A percentile compares a stretch with the other conserved stretches of the same genome.
Conservation (phyloP, 2,329 filamentous ascomycete genomes). For the Verticillium albo-atrum region DNA sequence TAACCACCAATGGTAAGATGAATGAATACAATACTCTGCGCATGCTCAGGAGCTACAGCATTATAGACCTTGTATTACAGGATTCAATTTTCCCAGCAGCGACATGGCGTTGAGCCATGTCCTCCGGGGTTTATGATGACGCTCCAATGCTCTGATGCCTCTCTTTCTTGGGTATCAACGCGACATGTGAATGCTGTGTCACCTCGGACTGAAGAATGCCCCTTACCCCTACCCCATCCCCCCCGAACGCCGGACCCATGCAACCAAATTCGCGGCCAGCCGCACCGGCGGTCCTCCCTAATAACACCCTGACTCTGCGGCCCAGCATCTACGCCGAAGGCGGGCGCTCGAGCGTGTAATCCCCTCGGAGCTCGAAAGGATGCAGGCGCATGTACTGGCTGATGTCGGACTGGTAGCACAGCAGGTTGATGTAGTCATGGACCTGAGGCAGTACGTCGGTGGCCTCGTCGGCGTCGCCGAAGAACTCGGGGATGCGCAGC, state of each 20-base stretch:
- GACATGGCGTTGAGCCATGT: neutral
- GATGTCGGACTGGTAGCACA: conserved; percentile 53
- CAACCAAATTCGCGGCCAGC: neutral
- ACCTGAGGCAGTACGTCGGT: conserved; percentile 49
- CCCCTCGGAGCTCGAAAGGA: conserved; percentile 41
- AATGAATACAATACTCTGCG: too few relatives aligned
- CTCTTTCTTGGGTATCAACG: neutral
- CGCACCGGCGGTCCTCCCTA: neutral
- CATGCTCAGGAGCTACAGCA: too few relatives aligned
- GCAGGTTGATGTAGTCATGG: conserved; percentile 55
- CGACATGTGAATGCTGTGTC: neutral
- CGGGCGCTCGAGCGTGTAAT: conserved; percentile 8
- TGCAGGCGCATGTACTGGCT: conserved; percentile 52
- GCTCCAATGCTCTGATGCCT: neutral
- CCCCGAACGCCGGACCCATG: neutral
- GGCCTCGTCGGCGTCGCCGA: conserved; percentile 35
- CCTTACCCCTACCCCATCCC: neutral
- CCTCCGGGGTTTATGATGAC: neutral
- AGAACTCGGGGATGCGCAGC: conserved; percentile 75
- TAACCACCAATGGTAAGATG: too few relatives aligned
- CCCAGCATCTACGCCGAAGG: neutral
- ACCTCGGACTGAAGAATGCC: too few relatives aligned
- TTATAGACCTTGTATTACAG: too few relatives aligned
- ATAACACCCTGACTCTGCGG: neutral
- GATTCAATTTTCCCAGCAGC: neutral